phyloP scores from a whole-genome alignment of 768 basidiomycete genomes.

The Rhizopogon vinicolor region DNA sequence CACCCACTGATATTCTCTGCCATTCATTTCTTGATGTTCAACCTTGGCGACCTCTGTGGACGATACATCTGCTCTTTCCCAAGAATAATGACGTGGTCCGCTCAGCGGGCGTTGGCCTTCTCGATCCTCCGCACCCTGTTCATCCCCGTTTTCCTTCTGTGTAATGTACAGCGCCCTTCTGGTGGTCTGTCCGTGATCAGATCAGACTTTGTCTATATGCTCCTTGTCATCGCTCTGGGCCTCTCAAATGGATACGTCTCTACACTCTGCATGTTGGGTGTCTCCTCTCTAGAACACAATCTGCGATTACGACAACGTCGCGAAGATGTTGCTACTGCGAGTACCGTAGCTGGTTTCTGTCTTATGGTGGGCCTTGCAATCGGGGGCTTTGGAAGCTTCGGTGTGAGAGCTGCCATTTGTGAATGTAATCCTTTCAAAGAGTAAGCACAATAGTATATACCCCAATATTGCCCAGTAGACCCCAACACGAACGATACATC shows the following conservation, averaged over 20 bases:
- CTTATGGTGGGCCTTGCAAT: slow-evolving; percentile 68
- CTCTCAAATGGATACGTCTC: slow-evolving; percentile 77
- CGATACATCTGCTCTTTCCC: slow-evolving; percentile 68
- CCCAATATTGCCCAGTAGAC: background rate
- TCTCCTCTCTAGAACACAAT: slow-evolving; percentile 78
- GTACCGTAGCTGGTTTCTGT: slow-evolving; percentile 76
- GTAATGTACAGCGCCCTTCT: slow-evolving; percentile 65
- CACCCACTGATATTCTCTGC: slow-evolving; percentile 81
- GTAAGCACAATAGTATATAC: background rate
- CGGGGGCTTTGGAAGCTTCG: slow-evolving; percentile 82
- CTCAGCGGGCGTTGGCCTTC: slow-evolving; percentile 52
- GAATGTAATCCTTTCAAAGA: slow-evolving; percentile 67
- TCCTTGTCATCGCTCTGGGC: slow-evolving; percentile 68
- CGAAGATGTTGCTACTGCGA: slow-evolving; percentile 83
- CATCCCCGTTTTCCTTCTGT: slow-evolving; percentile 81
- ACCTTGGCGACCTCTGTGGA: slow-evolving; percentile 66
- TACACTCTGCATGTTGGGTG: slow-evolving; percentile 77
- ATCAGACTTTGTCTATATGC: slow-evolving; percentile 75
- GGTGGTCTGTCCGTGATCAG: slow-evolving; percentile 43
- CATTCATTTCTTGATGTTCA: slow-evolving; percentile 77
- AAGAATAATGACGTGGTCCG: slow-evolving; percentile 62
- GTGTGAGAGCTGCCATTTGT: slow-evolving; percentile 64
- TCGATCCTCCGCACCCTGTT: slow-evolving; percentile 75
- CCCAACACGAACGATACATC: background rate
- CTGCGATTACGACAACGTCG: slow-evolving; percentile 59